These are phyloP conservation scores for Fusarium fujikuroi DNA, from an alignment of 2,329 filamentous ascomycete genomes.

Conservation along the genomic window DNA sequence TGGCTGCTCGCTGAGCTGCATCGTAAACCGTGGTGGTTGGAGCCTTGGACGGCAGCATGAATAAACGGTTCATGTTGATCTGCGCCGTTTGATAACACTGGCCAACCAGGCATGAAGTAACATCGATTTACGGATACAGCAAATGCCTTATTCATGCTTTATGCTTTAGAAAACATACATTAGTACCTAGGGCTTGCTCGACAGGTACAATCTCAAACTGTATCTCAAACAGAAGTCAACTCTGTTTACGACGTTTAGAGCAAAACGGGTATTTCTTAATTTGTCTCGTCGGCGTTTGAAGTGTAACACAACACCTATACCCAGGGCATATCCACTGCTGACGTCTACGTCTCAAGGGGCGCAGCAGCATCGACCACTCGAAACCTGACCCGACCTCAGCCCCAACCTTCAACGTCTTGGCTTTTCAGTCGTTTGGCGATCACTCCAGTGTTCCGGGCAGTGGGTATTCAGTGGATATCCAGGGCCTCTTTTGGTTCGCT, in stretches of 20 bases:
- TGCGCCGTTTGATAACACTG: conserved; percentile 1
- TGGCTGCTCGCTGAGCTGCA: not conserved
- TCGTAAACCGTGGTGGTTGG: not conserved
- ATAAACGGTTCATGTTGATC: conserved; percentile 19
- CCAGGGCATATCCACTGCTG: conserved; percentile 37
- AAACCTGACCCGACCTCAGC: not conserved
- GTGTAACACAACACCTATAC: conserved; percentile 10
- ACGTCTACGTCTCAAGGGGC: conserved; percentile 45
- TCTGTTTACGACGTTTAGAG: conserved; percentile 1
- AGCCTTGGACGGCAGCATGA: conserved; percentile 5
- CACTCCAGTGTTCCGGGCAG: conserved; percentile 6
- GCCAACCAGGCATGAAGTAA: conserved; percentile 3
- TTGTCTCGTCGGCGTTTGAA: conserved; percentile 31
- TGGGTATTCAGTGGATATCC: not conserved
- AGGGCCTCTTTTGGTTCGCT: conserved; percentile 16
- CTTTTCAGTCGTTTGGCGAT: conserved; percentile 28
- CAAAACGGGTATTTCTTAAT: conserved; percentile 9
- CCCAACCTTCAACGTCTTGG: conserved; percentile 9
- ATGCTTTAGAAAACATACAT: not conserved
- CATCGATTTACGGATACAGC: not conserved
- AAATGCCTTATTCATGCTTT: not conserved
- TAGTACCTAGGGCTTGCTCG: not conserved
- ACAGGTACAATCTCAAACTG: conserved; percentile 10
- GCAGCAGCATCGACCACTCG: conserved; percentile 36
- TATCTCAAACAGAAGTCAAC: conserved; percentile 4